Evolutionary conservation across 2,329 filamentous ascomycete genomes (phyloP).

Genomic region (Trichoderma cornu-damae): DNA sequence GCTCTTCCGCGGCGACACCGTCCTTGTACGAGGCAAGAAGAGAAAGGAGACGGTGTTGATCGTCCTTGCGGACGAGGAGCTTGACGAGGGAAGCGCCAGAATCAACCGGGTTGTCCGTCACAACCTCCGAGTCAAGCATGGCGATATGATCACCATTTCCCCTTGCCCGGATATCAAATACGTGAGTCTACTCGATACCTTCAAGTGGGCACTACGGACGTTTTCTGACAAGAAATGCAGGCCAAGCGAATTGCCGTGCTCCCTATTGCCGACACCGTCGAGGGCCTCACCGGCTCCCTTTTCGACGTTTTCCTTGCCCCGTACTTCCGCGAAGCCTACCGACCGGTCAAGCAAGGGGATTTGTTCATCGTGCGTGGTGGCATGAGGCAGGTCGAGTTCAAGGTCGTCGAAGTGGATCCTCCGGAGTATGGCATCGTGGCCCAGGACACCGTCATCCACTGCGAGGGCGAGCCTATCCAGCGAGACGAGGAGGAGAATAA

Average conservation of each 20-base stretch:
- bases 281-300: conserved; percentile 93
- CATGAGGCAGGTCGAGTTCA: conserved; percentile 99
- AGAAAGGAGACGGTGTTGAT: conserved; percentile 98
- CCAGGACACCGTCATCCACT: conserved; percentile 98
- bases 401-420: conserved; percentile 97
- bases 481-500: conserved; percentile 99
- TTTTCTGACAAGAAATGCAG: conserved; percentile 41
- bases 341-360: conserved; percentile 94
- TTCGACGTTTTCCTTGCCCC: conserved; percentile 99
- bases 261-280: conserved; percentile 95
- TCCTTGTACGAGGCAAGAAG: conserved; percentile 99
- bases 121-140: conserved; percentile 97
- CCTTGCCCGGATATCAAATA: conserved; percentile 99
- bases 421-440: conserved; percentile 98
- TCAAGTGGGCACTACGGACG: neutral
- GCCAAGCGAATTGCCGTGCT: conserved; percentile 98
- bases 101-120: conserved; percentile 98
- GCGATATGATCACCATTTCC: conserved; percentile 95
- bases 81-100: conserved; percentile 93
- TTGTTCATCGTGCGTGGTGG: conserved; percentile 95
- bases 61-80: conserved; percentile 92
- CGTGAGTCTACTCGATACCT: conserved; percentile 52
- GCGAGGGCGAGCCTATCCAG: conserved; percentile 81
- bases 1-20: conserved; percentile 97
- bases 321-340: conserved; percentile 99